These are phyloP conservation scores for Vanderwaltozyma verrucispora DNA, from an alignment of 805 yeast genomes.

Conservation along the genomic window DNA sequence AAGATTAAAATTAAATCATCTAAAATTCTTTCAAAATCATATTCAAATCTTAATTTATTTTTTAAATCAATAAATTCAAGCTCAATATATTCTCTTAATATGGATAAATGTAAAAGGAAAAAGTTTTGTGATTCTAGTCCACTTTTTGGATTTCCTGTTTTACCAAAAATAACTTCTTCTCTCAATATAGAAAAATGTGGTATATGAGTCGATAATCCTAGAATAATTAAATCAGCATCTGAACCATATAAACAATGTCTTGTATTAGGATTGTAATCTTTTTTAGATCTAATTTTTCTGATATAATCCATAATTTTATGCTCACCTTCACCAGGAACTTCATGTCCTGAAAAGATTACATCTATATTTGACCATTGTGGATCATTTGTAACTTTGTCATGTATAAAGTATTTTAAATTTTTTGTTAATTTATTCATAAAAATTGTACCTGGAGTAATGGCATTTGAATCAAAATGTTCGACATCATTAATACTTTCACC, in stretches of 20 bases:
- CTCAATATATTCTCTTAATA: constrained; percentile 82
- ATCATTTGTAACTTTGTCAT: constrained; percentile 77
- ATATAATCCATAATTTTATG: constrained; percentile 93
- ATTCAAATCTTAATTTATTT: constrained; percentile 50
- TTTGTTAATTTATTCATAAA: constrained; percentile 83
- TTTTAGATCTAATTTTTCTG: constrained; percentile 65
- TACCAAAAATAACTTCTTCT: constrained; percentile 90
- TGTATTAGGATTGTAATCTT: constrained; percentile 62
- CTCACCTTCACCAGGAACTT: constrained; percentile 98
- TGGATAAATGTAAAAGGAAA: constrained; percentile 68
- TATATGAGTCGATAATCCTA: constrained; percentile 83
- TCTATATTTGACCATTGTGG: constrained; percentile 73
- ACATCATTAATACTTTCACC: constrained; percentile 69
- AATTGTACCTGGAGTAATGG: constrained; percentile 94
- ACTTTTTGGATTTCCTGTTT: constrained; percentile 21
- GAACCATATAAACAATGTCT: constrained; percentile 92
- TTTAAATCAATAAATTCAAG: constrained; percentile 70
- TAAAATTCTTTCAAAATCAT: constrained; percentile 74
- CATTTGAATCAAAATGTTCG: constrained; percentile 74
- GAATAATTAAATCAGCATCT: constrained; percentile 91
- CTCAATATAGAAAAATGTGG: constrained; percentile 88
- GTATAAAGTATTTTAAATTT: constrained; percentile 76
- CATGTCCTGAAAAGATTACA: constrained; percentile 79
- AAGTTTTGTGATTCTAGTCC: constrained; percentile 65
- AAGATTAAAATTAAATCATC: constrained; percentile 87